Conservation (phyloP, 2,329 filamentous ascomycete genomes). For the Penicillium brevicompactum region DNA sequence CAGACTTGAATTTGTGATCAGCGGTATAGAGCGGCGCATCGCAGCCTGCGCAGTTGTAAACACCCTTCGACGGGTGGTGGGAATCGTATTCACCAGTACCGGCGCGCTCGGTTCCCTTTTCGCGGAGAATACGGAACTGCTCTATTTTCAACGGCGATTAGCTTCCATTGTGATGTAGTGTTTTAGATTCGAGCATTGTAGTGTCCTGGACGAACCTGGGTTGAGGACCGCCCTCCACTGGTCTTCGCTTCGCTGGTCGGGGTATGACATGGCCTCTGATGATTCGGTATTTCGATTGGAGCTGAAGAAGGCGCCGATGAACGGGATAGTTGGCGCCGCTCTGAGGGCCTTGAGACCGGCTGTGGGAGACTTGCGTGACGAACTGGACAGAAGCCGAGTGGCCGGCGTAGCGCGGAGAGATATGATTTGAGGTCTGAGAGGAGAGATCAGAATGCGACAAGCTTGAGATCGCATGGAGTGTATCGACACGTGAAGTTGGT, state of each 20-base stretch:
- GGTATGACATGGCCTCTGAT: conserved; percentile 58
- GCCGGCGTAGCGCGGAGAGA: conserved; percentile 19
- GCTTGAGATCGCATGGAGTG: conserved; percentile 32
- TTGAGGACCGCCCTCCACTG: conserved; percentile 90
- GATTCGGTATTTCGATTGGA: conserved; percentile 55
- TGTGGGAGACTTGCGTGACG: conserved; percentile 16
- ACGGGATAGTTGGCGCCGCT: conserved; percentile 78
- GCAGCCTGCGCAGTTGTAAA: conserved; percentile 88
- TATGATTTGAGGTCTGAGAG: conserved; percentile 23
- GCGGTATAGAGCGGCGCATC: conserved; percentile 87
- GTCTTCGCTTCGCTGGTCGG: conserved; percentile 76
- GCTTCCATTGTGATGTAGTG: conserved; percentile 34
- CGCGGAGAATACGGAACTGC: conserved; percentile 89
- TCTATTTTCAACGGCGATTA: conserved; percentile 56
- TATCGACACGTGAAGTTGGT: neutral
- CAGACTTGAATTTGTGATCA: conserved; percentile 91
- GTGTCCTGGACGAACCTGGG: conserved; percentile 54
- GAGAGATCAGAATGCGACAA: conserved; percentile 22
- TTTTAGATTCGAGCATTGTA: conserved; percentile 27
- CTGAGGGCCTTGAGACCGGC: conserved; percentile 44
- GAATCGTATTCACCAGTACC: conserved; percentile 84
- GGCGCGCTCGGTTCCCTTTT: conserved; percentile 87
- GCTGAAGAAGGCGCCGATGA: conserved; percentile 74
- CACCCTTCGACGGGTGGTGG: conserved; percentile 73
- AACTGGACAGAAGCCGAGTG: conserved; percentile 25